Percentiles rank a stretch among this genome's conserved stretches.
Conservation (phyloP, 371 early-diverging fungal genomes). For the Apophysomyces trapeziformis region DNA sequence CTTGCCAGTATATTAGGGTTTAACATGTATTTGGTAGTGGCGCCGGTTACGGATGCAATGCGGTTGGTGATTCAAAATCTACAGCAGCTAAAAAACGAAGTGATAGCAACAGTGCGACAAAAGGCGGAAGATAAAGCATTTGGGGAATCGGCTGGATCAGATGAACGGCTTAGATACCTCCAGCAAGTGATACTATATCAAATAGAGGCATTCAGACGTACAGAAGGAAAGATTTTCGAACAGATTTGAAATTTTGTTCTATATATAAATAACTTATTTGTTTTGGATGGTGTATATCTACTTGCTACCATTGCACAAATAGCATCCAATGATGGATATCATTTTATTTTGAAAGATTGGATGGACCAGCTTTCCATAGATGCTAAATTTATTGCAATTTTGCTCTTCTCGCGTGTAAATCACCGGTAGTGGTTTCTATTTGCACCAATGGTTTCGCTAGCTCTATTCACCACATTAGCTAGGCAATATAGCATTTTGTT, state of each 20-base stretch:
- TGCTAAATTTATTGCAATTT: no score
- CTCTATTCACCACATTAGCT: no score
- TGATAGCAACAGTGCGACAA: neutral
- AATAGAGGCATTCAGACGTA: conserved; percentile 3
- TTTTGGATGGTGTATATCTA: no score
- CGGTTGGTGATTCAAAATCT: neutral
- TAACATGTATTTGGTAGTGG: neutral
- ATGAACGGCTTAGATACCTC: neutral
- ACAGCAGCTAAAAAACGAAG: neutral
- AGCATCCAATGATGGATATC: no score
- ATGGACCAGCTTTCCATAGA: no score
- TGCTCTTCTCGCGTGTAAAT: no score
- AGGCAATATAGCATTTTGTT: no score
- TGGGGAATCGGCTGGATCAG: neutral
- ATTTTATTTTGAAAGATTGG: no score
- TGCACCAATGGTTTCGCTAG: no score
- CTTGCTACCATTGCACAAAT: no score
- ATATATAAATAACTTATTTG: no score
- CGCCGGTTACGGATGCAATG: conserved; percentile 4
- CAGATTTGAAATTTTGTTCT: neutral
- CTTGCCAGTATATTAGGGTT: neutral
- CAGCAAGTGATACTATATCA: neutral
- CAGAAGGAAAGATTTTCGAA: neutral
- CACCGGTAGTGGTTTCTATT: no score
- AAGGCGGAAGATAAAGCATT: neutral